A percentile compares a stretch with the other conserved stretches of the same genome.
Evolutionary conservation across 495 filamentous ascomycete species (phyloP).

Genomic region (Annulohypoxylon maeteangense): DNA sequence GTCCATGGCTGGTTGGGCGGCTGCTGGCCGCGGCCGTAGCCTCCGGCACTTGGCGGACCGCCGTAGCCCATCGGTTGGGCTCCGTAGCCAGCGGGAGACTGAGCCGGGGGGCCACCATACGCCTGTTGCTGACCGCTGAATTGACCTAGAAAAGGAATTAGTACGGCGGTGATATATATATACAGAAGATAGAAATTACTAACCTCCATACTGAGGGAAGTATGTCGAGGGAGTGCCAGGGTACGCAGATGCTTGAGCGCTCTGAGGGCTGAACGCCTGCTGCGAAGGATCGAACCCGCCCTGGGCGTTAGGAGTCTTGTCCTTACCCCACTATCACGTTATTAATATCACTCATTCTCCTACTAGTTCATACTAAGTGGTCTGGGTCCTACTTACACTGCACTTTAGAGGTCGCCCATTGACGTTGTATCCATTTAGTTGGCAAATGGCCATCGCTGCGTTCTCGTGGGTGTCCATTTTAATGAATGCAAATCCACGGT

Average conservation of each 20-base stretch:
- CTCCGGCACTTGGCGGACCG: slow-evolving; percentile 77
- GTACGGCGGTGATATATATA: slow-evolving; percentile 43
- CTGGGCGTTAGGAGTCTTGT: slow-evolving; percentile 89
- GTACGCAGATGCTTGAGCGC: slow-evolving; percentile 64
- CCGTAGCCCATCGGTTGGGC: slow-evolving; percentile 70
- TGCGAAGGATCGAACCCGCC: slow-evolving; percentile 82
- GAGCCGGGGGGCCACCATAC: slow-evolving; percentile 63
- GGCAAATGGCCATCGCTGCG: slow-evolving; percentile 97
- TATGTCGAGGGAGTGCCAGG: slow-evolving; percentile 81
- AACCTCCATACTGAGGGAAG: slow-evolving; percentile 92
- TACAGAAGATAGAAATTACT: slow-evolving; percentile 64
- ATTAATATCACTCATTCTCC: slow-evolving; percentile 13
- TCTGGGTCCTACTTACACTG: slow-evolving; percentile 74
- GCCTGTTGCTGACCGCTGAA: slow-evolving; percentile 63
- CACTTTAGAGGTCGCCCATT: slow-evolving; percentile 98
- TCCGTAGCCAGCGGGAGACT: slow-evolving; percentile 69
- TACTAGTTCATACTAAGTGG: background rate
- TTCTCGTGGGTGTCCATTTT: slow-evolving; percentile 99
- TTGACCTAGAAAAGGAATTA: slow-evolving; percentile 53
- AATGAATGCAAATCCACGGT: slow-evolving; percentile 97
- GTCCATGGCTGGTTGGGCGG: slow-evolving; percentile 79
- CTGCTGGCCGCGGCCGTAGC: slow-evolving; percentile 84
- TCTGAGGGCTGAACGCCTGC: slow-evolving; percentile 73
- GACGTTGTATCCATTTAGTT: slow-evolving; percentile 95
- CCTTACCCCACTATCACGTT: slow-evolving; percentile 89